Evolutionary conservation across 345 rosid genomes (phyloP), one percentile per base, ranked within the genome.

Genomic region (Populus alba): DNA sequence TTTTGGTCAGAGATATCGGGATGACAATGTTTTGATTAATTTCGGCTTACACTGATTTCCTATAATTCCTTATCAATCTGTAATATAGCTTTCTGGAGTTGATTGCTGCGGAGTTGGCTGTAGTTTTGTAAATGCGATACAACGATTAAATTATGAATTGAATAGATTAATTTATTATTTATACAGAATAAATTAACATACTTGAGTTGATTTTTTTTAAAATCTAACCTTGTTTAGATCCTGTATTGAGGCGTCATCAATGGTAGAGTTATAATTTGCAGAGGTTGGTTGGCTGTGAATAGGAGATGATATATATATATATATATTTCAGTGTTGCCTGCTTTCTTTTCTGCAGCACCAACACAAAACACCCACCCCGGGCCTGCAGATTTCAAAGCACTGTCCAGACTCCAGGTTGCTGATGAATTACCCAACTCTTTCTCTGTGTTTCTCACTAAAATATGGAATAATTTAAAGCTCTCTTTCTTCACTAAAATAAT

Each of bases 341-440:
- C 68, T 81, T 49, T 70, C 49, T 82, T 53, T 71, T 79, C 77
- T 76, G 83, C 78, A 83, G 71, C 74, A 73, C 53, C 73, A 82
- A 72, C 71, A 51, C 74, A 67, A 20, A 75, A 57, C 78, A 1
- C 61, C 38, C 68, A 69, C 66, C 57, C 79, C 73, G 20, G n/a
- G 61, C 61, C 73, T 20, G 61, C 25, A 53, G 81, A 78, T 78
- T 78, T 80, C 82, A 70, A 78, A 81, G 71, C 78, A 20, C 43
- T 77, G 71, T 55, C 79, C 77, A 72, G 59, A 71, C 73, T 81
- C 66, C 18, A 72, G 27, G 73, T 38, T 8, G 27, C 72, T 41
- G 43, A 22, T n/a, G 18, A 65, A 11, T 33, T 37, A 7, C n/a
- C 49, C 43, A 39, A 5, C 27, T 70, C 71, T 74, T 61, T 53